Evolutionary conservation across 2,329 filamentous ascomycete species (phyloP).

Genomic region (Helotiales sp.): DNA sequence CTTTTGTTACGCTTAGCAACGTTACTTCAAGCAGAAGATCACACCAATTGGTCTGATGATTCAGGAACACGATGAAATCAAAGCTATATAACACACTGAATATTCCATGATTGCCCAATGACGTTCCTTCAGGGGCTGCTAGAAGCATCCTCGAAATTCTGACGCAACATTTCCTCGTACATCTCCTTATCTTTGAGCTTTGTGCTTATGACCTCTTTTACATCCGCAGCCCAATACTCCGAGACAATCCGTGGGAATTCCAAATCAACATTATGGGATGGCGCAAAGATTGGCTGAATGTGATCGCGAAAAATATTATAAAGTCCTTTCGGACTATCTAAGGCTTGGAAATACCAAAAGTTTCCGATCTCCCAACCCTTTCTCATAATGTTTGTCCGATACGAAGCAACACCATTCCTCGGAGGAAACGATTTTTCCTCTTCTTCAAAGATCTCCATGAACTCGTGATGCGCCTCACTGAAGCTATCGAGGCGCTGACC

Average conservation of each 20-base stretch:
- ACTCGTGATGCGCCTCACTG: slow-evolving; percentile 27
- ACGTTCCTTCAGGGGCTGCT: too few species aligned
- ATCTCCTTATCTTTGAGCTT: slow-evolving; percentile 11
- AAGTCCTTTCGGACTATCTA: slow-evolving; percentile 35
- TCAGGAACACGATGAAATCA: too few species aligned
- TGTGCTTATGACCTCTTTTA: slow-evolving; percentile 1
- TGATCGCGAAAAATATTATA: slow-evolving; percentile 35
- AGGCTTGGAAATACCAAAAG: slow-evolving; percentile 37
- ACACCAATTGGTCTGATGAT: too few species aligned
- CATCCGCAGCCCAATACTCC: too few species aligned
- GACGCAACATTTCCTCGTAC: slow-evolving; percentile 1
- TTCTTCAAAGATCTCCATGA: slow-evolving; percentile 31
- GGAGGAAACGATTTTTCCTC: slow-evolving; percentile 29
- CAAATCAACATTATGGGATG: not conserved
- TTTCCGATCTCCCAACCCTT: slow-evolving; percentile 34
- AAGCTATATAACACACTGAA: too few species aligned
- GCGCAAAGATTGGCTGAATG: slow-evolving; percentile 23
- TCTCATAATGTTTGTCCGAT: slow-evolving; percentile 31
- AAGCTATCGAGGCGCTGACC: slow-evolving; percentile 25
- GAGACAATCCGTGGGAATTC: too few species aligned
- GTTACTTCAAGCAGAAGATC: too few species aligned
- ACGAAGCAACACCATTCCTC: slow-evolving; percentile 20
- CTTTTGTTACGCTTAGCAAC: too few species aligned
- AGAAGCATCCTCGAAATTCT: slow-evolving; percentile 7
- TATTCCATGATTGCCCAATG: too few species aligned